phyloP scores from a whole-genome alignment of 768 basidiomycete genomes.

The Arthromyces matolae region DNA sequence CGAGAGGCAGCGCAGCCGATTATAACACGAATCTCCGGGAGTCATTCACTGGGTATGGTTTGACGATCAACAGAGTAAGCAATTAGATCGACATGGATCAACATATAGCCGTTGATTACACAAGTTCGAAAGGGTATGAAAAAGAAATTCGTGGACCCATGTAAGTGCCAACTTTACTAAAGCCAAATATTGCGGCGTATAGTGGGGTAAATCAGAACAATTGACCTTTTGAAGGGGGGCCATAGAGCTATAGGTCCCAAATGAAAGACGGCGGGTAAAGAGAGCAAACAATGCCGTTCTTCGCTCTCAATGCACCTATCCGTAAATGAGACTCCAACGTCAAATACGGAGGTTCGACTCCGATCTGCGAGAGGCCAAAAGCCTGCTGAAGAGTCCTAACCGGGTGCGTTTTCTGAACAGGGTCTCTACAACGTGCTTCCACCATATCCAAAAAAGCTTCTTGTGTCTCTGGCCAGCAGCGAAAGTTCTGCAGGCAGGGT shows the following conservation, averaged over 20 bases:
- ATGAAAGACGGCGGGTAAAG: neutral
- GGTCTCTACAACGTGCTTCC: slow-evolving; percentile 1
- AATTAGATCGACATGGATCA: too few relatives aligned
- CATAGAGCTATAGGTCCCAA: neutral
- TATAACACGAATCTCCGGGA: too few relatives aligned
- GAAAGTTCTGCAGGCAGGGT: neutral
- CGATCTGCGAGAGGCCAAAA: slow-evolving; percentile 2
- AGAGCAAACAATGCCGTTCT: neutral
- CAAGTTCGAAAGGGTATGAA: too few relatives aligned
- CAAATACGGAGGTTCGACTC: neutral
- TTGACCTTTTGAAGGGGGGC: neutral
- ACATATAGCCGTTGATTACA: too few relatives aligned
- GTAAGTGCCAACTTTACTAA: too few relatives aligned
- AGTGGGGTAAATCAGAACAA: too few relatives aligned
- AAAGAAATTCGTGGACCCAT: too few relatives aligned
- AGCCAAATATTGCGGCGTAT: too few relatives aligned
- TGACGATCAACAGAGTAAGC: too few relatives aligned
- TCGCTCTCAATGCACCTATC: neutral
- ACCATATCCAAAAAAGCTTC: slow-evolving; percentile 5
- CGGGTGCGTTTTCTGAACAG: neutral
- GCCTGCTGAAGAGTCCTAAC: slow-evolving; percentile 1
- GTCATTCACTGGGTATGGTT: too few relatives aligned
- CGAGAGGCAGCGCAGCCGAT: too few relatives aligned
- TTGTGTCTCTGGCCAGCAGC: slow-evolving; percentile 6
- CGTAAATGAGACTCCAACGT: neutral